phyloP scores from a whole-genome alignment of 2,329 filamentous ascomycete species.

The Cladophialophora carrionii region DNA sequence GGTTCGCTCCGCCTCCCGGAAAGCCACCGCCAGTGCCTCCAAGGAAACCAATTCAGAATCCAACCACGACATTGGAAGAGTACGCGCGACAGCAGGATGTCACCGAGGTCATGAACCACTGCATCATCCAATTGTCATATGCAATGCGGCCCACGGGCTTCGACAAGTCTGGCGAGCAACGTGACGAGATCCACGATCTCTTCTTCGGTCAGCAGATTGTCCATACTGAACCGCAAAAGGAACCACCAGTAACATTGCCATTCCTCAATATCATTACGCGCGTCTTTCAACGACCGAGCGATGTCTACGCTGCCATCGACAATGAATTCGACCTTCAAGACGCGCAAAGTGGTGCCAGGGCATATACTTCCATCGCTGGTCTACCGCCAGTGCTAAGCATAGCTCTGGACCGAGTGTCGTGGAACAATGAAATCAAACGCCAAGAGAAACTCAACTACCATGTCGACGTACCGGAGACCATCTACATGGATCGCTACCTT shows the following conservation, averaged over 20 bases:
- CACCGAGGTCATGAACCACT: conserved; percentile 90
- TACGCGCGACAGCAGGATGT: conserved; percentile 85
- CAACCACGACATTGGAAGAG: conserved; percentile 48
- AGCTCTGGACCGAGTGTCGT: conserved; percentile 81
- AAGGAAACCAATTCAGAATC: conserved; percentile 41
- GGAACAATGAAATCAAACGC: conserved; percentile 62
- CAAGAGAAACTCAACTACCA: conserved; percentile 75
- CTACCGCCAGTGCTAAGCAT: conserved; percentile 86
- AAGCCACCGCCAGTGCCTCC: conserved; percentile 64
- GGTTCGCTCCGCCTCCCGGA: conserved; percentile 40
- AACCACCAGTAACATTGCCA: conserved; percentile 44
- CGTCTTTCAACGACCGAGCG: conserved; percentile 52
- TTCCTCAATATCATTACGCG: conserved; percentile 67
- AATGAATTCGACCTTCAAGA: conserved; percentile 80
- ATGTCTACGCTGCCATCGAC: conserved; percentile 83
- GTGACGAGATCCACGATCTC: conserved; percentile 73
- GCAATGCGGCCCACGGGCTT: conserved; percentile 74
- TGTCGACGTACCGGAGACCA: conserved; percentile 74
- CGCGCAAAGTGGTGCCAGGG: conserved; percentile 65
- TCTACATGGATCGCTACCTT: conserved; percentile 90
- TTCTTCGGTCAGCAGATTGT: conserved; percentile 51
- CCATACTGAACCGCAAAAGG: conserved; percentile 38
- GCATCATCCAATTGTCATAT: conserved; percentile 86
- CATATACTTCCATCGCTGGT: conserved; percentile 73
- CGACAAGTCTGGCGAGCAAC: conserved; percentile 72